These are phyloP conservation scores for Candida verbasci DNA, from an alignment of 805 yeast species.

Conservation along the genomic window DNA sequence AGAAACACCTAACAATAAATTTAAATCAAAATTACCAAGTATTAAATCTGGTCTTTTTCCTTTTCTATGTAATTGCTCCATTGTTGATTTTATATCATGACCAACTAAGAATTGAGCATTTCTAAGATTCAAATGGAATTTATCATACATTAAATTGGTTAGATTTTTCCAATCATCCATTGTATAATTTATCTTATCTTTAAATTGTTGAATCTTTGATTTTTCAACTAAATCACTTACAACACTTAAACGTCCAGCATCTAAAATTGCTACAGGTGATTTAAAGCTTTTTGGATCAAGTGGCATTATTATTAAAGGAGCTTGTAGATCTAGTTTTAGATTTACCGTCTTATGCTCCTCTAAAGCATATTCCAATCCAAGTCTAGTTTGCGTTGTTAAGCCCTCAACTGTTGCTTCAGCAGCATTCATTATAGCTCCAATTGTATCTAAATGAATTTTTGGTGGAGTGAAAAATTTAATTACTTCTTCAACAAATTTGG, in stretches of 20 bases:
- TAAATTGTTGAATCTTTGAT: constrained; percentile 62
- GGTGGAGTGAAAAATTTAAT: constrained; percentile 82
- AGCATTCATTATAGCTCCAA: constrained; percentile 86
- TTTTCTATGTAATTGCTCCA: constrained; percentile 59
- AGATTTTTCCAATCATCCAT: constrained; percentile 72
- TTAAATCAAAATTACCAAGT: constrained; percentile 71
- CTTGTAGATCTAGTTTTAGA: constrained; percentile 83
- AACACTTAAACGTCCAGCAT: constrained; percentile 92
- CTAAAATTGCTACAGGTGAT: constrained; percentile 86
- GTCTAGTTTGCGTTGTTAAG: constrained; percentile 79
- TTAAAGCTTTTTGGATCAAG: constrained; percentile 72
- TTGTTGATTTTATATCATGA: constrained; percentile 70
- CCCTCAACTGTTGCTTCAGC: constrained; percentile 96
- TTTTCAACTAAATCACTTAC: constrained; percentile 75
- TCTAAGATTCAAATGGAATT: constrained; percentile 67
- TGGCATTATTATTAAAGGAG: constrained; percentile 87
- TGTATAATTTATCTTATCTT: constrained; percentile 53
- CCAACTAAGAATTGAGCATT: constrained; percentile 91
- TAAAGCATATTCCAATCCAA: constrained; percentile 88
- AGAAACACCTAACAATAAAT: constrained; percentile 72
- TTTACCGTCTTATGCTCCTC: constrained; percentile 92
- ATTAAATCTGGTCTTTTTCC: constrained; percentile 51
- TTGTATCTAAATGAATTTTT: constrained; percentile 75
- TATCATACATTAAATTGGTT: constrained; percentile 83
- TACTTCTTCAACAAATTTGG: constrained; percentile 74